Evolutionary conservation across 306 rosid genomes (phyloP).

Genomic region (Castanea sativa): DNA sequence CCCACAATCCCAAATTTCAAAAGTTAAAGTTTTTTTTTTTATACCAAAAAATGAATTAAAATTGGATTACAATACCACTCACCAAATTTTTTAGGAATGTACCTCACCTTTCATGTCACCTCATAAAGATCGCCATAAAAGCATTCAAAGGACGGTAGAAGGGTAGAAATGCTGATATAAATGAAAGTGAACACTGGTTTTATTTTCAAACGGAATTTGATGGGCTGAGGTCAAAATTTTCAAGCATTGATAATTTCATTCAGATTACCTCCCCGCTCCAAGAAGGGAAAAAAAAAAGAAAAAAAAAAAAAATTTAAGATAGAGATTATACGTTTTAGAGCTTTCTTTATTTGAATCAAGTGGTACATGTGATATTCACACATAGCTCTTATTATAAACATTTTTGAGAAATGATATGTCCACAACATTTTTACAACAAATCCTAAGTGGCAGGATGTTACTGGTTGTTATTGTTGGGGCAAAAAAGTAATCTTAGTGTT

Average conservation of each 20-base stretch:
- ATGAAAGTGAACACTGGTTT: constrained; percentile 25
- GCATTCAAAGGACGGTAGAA: constrained; percentile 14
- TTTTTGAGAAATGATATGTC: too few relatives aligned
- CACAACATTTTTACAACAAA: too few relatives aligned
- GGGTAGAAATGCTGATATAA: constrained; percentile 41
- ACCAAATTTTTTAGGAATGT: not conserved
- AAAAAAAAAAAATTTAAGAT: not conserved
- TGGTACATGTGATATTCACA: too few relatives aligned
- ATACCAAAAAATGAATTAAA: too few relatives aligned
- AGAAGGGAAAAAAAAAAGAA: not conserved
- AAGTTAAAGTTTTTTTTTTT: too few relatives aligned
- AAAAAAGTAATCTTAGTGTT: too few relatives aligned
- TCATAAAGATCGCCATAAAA: constrained; percentile 48
- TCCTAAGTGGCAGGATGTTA: too few relatives aligned
- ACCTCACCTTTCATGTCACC: constrained; percentile 23
- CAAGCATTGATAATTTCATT: constrained; percentile 6
- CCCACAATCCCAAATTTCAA: too few relatives aligned
- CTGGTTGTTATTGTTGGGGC: too few relatives aligned
- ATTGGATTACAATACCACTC: too few relatives aligned
- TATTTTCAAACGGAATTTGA: not conserved
- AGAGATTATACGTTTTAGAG: constrained; percentile 2
- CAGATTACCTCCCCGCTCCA: too few relatives aligned
- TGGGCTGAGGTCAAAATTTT: not conserved
- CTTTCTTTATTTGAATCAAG: not conserved
- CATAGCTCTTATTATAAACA: too few relatives aligned